Percentiles rank a stretch among this genome's conserved stretches.
Evolutionary conservation across 495 filamentous ascomycete genomes (phyloP).

Genomic region (Penicillium crystallinum): DNA sequence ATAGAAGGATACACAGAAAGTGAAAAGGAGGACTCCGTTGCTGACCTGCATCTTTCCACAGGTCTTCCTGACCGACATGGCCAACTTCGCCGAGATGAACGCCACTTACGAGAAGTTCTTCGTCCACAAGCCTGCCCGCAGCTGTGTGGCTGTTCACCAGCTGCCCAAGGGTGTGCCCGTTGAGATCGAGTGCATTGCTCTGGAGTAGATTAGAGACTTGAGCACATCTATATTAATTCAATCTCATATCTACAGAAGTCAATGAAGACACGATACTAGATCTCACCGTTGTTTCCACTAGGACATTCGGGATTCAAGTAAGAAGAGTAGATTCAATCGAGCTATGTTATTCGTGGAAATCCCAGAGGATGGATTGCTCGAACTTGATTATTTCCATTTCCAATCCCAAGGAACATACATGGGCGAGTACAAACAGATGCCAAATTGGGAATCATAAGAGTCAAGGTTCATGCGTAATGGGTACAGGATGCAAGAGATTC

Average conservation of each 20-base stretch:
- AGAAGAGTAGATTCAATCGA: not conserved
- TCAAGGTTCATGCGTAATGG: conserved; percentile 5
- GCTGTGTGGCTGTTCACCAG: conserved; percentile 86
- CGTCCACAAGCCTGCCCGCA: conserved; percentile 80
- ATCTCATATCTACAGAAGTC: not conserved
- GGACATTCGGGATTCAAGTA: not conserved
- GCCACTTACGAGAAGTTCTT: conserved; percentile 84
- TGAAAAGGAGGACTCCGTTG: not conserved
- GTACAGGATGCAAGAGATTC: not conserved
- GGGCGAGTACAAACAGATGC: conserved; percentile 1
- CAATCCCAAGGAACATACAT: not conserved
- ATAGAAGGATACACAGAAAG: not conserved
- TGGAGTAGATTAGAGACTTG: conserved; percentile 35
- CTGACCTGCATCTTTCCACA: conserved; percentile 23
- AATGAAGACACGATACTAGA: not conserved
- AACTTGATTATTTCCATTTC: conserved; percentile 3
- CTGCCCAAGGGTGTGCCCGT: conserved; percentile 85
- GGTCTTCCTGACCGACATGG: conserved; percentile 83
- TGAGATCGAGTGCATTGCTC: conserved; percentile 85
- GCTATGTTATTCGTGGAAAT: not conserved
- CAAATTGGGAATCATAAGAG: conserved; percentile 15
- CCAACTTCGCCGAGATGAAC: conserved; percentile 83
- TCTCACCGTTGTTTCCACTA: too few species aligned
- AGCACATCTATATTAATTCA: not conserved
- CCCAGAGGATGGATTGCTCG: not conserved